These are phyloP conservation scores for Glomus cerebriforme DNA, from an alignment of 192 early-diverging fungal species.

Conservation along the genomic window DNA sequence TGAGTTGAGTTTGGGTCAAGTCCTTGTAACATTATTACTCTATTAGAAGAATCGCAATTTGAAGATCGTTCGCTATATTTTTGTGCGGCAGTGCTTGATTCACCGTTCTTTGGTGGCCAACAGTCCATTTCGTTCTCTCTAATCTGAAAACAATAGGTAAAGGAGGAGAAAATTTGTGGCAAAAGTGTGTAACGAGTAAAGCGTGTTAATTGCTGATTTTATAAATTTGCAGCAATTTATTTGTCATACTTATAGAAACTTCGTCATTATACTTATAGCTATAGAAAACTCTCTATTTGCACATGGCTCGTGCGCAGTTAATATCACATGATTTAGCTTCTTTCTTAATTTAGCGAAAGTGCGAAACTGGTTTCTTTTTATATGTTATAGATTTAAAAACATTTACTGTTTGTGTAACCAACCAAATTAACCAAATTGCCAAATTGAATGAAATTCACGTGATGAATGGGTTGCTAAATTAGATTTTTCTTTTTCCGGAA, in stretches of 20 bases:
- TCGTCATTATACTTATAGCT: no score
- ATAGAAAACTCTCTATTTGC: neutral
- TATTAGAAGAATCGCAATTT: slow-evolving; percentile 5
- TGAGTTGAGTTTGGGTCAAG: slow-evolving; percentile 16
- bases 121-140: neutral
- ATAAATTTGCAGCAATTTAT: neutral
- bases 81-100: slow-evolving; percentile 2
- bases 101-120: slow-evolving; percentile 13
- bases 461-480: no score
- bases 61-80: neutral
- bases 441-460: no score
- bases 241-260: neutral
- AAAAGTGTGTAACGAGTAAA: neutral
- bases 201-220: neutral
- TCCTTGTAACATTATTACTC: slow-evolving; percentile 20
- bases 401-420: no score
- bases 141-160: neutral
- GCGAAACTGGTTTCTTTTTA: no score
- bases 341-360: neutral
- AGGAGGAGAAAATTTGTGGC: neutral
- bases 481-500: no score
- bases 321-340: neutral
- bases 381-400: no score
- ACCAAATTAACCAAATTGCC: no score
- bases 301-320: neutral